Conservation (phyloP, 2,329 filamentous ascomycete genomes). For the Alternaria consortialis region DNA sequence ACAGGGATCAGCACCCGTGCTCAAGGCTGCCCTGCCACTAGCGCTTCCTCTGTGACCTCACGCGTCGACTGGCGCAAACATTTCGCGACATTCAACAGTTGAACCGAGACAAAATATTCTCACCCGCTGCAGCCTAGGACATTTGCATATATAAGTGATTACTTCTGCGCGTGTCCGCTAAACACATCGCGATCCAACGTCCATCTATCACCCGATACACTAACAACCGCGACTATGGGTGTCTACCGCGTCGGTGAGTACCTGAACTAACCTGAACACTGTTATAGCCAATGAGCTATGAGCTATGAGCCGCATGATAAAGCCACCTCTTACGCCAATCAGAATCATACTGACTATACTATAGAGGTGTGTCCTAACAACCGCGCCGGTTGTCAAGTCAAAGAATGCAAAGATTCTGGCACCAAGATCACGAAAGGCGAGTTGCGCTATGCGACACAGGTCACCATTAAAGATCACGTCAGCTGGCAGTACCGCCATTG, state of each 20-base stretch:
- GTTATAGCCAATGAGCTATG: neutral
- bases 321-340: neutral
- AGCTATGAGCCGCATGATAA: neutral
- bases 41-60: conserved; percentile 20
- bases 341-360: conserved; percentile 2
- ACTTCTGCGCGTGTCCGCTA: conserved; percentile 2
- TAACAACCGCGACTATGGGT: conserved; percentile 31
- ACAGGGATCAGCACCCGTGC: conserved; percentile 12
- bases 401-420: conserved; percentile 74
- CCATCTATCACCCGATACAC: neutral
- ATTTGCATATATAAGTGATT: conserved; percentile 7
- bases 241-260: conserved; percentile 40
- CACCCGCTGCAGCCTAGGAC: neutral
- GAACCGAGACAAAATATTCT: neutral
- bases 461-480: conserved; percentile 68
- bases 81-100: conserved; percentile 13
- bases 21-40: conserved; percentile 20
- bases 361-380: conserved; percentile 57
- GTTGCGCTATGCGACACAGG: conserved; percentile 78
- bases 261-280: neutral
- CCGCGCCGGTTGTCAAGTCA: conserved; percentile 76
- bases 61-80: conserved; percentile 20
- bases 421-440: conserved; percentile 76
- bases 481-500: conserved; percentile 86
- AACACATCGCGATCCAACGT: neutral